A percentile compares a stretch with the other conserved stretches of the same genome.
Evolutionary conservation across 768 basidiomycete species (phyloP).

Genomic region (Hygrophorus pudorinus): DNA sequence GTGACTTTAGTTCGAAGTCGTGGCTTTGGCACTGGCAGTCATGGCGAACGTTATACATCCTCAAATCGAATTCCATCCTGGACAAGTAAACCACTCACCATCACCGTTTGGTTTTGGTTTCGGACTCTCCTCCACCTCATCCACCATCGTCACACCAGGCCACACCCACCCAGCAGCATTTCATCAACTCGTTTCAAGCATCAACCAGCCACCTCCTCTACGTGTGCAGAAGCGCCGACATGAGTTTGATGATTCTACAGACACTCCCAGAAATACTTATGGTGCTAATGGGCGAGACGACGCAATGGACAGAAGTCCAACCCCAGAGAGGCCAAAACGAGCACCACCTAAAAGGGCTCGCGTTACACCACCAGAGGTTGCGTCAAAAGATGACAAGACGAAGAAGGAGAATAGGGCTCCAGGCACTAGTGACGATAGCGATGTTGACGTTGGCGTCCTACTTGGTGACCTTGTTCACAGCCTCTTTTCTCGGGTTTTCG

Average conservation of each 20-base stretch:
- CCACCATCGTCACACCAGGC: constrained; percentile 31
- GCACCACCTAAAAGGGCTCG: constrained; percentile 59
- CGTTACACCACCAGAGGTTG: constrained; percentile 24
- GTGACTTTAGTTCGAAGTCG: too few relatives aligned
- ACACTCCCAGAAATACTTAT: constrained; percentile 21
- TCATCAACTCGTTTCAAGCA: constrained; percentile 45
- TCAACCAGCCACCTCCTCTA: constrained; percentile 28
- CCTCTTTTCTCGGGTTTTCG: constrained; percentile 2
- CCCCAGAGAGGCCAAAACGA: constrained; percentile 69
- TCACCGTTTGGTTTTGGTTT: constrained; percentile 71
- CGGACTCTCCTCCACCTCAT: constrained; percentile 44
- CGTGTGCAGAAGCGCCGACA: constrained; percentile 53
- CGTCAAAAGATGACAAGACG: constrained; percentile 29
- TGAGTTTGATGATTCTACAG: constrained; percentile 61
- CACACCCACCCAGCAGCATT: constrained; percentile 42
- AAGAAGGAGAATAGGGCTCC: constrained; percentile 41
- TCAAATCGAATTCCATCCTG: constrained; percentile 53
- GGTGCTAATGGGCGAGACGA: constrained; percentile 37
- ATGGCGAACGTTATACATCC: constrained; percentile 70
- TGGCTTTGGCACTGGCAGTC: too few relatives aligned
- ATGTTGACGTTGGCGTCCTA: constrained; percentile 71
- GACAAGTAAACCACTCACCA: constrained; percentile 47
- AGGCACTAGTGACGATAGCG: constrained; percentile 33
- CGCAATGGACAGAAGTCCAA: constrained; percentile 79
- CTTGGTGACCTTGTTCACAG: constrained; percentile 45